Evolutionary conservation across 208 protist species (phyloP).

Genomic region (Trypanosoma cruzi): DNA sequence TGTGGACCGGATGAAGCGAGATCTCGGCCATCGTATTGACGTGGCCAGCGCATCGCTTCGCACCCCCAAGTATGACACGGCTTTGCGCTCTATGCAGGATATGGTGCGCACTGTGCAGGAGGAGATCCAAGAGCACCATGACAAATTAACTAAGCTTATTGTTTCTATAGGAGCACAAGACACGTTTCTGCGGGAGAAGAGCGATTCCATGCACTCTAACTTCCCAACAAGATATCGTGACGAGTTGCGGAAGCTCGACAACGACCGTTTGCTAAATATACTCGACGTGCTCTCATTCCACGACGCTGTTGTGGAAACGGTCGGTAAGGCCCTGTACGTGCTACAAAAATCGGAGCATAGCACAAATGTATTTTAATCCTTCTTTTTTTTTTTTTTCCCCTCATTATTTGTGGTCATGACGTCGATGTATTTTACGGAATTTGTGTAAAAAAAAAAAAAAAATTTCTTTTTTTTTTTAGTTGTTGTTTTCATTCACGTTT

Average conservation of each 20-base stretch:
- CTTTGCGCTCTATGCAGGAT: conserved; percentile 70
- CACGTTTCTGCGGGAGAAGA: conserved; percentile 63
- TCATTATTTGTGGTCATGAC: too few species aligned
- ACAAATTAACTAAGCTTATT: conserved; percentile 70
- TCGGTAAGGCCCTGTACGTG: conserved; percentile 82
- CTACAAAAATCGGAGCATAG: conserved; percentile 50
- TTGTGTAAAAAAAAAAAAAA: too few species aligned
- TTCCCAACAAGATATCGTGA: conserved; percentile 63
- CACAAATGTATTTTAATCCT: conserved; percentile 54
- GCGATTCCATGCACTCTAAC: conserved; percentile 84
- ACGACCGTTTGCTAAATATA: conserved; percentile 78
- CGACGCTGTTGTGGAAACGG: conserved; percentile 70
- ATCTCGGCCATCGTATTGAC: conserved; percentile 71
- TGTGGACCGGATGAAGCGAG: conserved; percentile 77
- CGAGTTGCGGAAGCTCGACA: conserved; percentile 67
- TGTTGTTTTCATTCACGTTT: too few species aligned
- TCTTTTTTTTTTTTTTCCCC: conserved; percentile 9
- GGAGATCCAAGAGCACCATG: conserved; percentile 77
- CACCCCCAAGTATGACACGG: conserved; percentile 78
- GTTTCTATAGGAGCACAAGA: conserved; percentile 79
- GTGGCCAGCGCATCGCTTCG: conserved; percentile 58
- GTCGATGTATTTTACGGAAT: background rate
- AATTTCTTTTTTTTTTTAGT: conserved; percentile 6
- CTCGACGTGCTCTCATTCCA: conserved; percentile 85
- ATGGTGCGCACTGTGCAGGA: conserved; percentile 51